phyloP scores from a whole-genome alignment of 257 asterid species.

The Solanum acaule region DNA sequence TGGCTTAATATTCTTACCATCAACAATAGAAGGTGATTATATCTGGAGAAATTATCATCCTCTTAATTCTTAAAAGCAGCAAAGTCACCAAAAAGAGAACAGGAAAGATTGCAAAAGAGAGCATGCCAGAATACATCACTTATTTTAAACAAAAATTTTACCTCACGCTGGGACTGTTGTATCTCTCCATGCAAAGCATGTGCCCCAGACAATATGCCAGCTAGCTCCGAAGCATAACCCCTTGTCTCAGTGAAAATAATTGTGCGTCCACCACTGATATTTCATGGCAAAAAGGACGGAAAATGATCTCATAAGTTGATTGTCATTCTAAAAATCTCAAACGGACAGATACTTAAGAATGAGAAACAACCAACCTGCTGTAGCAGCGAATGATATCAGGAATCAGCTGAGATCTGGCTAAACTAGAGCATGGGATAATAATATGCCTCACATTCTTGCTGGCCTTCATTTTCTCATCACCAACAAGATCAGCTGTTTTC shows the following conservation, averaged over 20 bases:
- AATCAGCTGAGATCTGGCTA: slow-evolving; percentile 82
- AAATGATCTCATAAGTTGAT: neutral
- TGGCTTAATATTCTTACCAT: neutral
- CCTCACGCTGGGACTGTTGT: slow-evolving; percentile 96
- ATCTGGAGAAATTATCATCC: neutral
- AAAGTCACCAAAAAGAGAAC: neutral
- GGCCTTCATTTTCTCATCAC: slow-evolving; percentile 96
- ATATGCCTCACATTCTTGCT: slow-evolving; percentile 80
- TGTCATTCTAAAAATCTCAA: neutral
- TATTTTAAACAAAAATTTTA: slow-evolving; percentile 1
- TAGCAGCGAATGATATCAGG: slow-evolving; percentile 91
- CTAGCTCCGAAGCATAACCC: slow-evolving; percentile 76
- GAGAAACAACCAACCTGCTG: slow-evolving; percentile 57
- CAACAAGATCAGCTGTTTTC: slow-evolving; percentile 85
- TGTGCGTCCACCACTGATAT: slow-evolving; percentile 82
- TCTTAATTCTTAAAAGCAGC: neutral
- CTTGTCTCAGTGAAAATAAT: slow-evolving; percentile 90
- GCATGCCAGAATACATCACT: neutral
- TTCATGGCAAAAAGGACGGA: neutral
- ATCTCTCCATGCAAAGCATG: slow-evolving; percentile 98
- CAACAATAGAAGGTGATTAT: neutral
- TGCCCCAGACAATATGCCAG: slow-evolving; percentile 89
- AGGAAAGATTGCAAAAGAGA: neutral
- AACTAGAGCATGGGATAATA: slow-evolving; percentile 78
- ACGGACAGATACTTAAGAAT: neutral